These are phyloP conservation scores for Pseudogymnoascus sp. DNA, from an alignment of 2,329 filamentous ascomycete genomes.

Conservation along the genomic window DNA sequence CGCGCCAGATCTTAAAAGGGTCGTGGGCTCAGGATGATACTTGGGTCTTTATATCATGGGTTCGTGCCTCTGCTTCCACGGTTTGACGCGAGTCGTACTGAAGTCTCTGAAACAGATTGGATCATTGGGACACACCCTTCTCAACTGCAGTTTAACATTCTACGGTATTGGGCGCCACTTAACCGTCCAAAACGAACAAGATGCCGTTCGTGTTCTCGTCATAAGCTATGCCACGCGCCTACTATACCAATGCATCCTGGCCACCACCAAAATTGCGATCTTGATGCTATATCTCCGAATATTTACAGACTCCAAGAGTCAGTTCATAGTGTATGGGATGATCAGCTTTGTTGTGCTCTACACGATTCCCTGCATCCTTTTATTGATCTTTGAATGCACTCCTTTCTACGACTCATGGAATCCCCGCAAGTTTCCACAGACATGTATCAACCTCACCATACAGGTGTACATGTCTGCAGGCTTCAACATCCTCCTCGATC, in stretches of 20 bases:
- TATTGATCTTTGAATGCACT: constrained; percentile 15
- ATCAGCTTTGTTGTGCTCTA: constrained; percentile 12
- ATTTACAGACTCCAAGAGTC: constrained; percentile 13
- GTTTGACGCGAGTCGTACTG: not conserved
- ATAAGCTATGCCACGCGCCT: constrained; percentile 13
- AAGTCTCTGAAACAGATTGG: not conserved
- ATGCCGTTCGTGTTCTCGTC: constrained; percentile 11
- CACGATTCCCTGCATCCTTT: constrained; percentile 13
- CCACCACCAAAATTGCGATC: constrained; percentile 15
- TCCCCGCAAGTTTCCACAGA: constrained; percentile 5
- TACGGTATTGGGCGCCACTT: constrained; percentile 14
- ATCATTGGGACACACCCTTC: constrained; percentile 11
- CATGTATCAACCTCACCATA: constrained; percentile 11
- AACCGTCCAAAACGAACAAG: not conserved
- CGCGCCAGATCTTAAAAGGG: constrained; percentile 13
- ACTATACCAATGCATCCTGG: constrained; percentile 15
- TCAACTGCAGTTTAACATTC: constrained; percentile 11
- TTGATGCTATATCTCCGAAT: constrained; percentile 15
- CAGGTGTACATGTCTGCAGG: constrained; percentile 11
- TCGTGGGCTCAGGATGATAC: constrained; percentile 17
- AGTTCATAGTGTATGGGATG: constrained; percentile 9
- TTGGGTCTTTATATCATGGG: constrained; percentile 16
- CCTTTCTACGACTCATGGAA: constrained; percentile 16
- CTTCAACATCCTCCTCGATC: constrained; percentile 15
- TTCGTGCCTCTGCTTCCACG: not conserved